Percentiles rank a stretch among this genome's conserved stretches.
Evolutionary conservation across 805 yeast species (phyloP).

Genomic region (Cyberlindnera japonica): DNA sequence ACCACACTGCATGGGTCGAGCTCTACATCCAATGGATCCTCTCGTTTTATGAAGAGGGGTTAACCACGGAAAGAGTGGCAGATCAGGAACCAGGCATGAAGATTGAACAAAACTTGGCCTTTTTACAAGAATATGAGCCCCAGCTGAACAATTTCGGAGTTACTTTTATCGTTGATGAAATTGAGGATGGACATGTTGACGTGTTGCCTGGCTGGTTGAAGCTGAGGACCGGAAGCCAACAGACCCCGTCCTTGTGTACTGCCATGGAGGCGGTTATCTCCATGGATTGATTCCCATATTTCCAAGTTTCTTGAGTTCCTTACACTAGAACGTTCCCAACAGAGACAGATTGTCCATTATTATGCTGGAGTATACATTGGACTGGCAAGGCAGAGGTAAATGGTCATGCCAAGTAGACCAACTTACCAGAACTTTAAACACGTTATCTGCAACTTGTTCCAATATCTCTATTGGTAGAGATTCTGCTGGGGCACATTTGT

Average conservation of each 20-base stretch:
- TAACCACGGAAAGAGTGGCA: conserved; percentile 4
- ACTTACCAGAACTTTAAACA: conserved; percentile 16
- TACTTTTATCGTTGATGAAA: conserved; percentile 7
- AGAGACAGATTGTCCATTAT: conserved; percentile 6
- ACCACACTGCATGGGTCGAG: conserved; percentile 4
- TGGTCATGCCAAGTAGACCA: conserved; percentile 28
- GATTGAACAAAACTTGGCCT: conserved; percentile 2
- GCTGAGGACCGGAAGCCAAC: conserved; percentile 22
- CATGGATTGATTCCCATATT: conserved; percentile 11
- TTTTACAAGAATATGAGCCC: conserved; percentile 1
- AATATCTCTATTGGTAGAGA: conserved; percentile 29
- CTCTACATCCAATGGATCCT: not conserved
- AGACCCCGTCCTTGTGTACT: conserved; percentile 19
- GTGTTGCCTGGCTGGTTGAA: conserved; percentile 24
- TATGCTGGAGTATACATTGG: conserved; percentile 6
- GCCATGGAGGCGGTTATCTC: conserved; percentile 21
- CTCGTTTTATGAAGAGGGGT: conserved; percentile 2
- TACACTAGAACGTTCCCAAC: conserved; percentile 1
- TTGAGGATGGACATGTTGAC: conserved; percentile 4
- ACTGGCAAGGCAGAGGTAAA: conserved; percentile 4
- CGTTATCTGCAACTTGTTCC: conserved; percentile 14
- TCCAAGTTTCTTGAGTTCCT: conserved; percentile 5
- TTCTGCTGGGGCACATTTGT: conserved; percentile 31
- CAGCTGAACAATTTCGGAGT: conserved; percentile 5
- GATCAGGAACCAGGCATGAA: conserved; percentile 7